Base-by-base conservation (phyloP, 805 yeast species). In the Suhomyces pyralidae region DNA sequence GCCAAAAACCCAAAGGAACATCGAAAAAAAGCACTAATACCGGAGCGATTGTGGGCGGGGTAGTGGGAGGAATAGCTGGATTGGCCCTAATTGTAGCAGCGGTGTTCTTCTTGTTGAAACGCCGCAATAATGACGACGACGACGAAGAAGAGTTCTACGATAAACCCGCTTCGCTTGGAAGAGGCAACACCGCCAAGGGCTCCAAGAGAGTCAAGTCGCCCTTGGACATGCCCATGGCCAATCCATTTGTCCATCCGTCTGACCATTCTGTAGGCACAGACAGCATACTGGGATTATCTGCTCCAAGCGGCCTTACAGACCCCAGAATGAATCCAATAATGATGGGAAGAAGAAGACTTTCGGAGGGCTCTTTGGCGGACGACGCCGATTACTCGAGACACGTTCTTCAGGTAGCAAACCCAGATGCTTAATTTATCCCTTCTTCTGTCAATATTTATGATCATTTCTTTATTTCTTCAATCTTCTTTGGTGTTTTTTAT, bases 281-380 rank as follows among this genome's bases (percentile, higher is more conserved):
- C 19, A 26, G 46, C n/a, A 46, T 46, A 36, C 46, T 24, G 46
- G 51, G 51, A 5, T 25, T 42, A n/a, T 25, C 32, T 4, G 22
- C 36, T 2, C 38, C 51, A 22, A 53, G 64, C 49, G 52, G 55
- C 34, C 55, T 70, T 50, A 71, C 58, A 44, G 92, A 83, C 66
- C 90, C 87, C 47, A 76, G 91, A 52, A 70, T 86, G 56, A 85
- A 86, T 65, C 90, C 91, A 1, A 80, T 82, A 44, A 83, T 88
- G 86, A 73, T 88, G 67, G 96, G 96, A 38, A 82, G 92, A 64
- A 83, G 96, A 63, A 77, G 97, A 58, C 77, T 89, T 55, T 84
- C 91, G 61, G 93, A 88, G 61, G 97, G 97, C 4, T 84, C 93
- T 2, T 74, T 92, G 50, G 92, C 96, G 9, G 96, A 90, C 66